Percentiles rank a stretch among this genome's conserved stretches.
Evolutionary conservation across 257 asterid genomes (phyloP).

Genomic region (Scutellaria minor): DNA sequence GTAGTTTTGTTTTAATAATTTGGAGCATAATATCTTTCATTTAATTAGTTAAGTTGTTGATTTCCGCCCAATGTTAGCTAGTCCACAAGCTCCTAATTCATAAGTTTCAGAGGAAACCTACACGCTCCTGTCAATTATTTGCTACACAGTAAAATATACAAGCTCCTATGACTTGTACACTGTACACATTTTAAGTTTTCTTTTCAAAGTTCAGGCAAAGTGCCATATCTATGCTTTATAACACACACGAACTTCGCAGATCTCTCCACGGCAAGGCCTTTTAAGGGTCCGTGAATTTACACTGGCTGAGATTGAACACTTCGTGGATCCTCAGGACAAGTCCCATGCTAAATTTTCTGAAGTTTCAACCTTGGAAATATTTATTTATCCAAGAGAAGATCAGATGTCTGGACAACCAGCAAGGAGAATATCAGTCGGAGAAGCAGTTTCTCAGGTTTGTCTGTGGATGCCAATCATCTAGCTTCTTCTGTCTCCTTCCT

Average conservation of each 20-base stretch:
- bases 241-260: slow-evolving; percentile 42
- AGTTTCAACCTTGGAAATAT: slow-evolving; percentile 56
- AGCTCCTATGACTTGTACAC: neutral
- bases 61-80: neutral
- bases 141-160: neutral
- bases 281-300: slow-evolving; percentile 76
- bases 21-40: neutral
- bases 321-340: slow-evolving; percentile 69
- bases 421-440: slow-evolving; percentile 50
- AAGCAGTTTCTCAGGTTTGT: slow-evolving; percentile 66
- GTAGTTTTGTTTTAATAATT: neutral
- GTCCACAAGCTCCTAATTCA: neutral
- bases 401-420: slow-evolving; percentile 60
- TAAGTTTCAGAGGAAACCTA: neutral
- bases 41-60: neutral
- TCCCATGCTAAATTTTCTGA: slow-evolving; percentile 62
- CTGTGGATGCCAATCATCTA: neutral
- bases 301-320: slow-evolving; percentile 75
- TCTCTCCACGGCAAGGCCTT: slow-evolving; percentile 79
- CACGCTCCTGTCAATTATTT: neutral
- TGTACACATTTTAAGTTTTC: neutral
- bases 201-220: neutral
- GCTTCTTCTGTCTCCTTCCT: neutral
- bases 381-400: slow-evolving; percentile 62
- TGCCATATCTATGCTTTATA: neutral